phyloP scores from a whole-genome alignment of 805 yeast genomes.

The Candida nonsorbophila region DNA sequence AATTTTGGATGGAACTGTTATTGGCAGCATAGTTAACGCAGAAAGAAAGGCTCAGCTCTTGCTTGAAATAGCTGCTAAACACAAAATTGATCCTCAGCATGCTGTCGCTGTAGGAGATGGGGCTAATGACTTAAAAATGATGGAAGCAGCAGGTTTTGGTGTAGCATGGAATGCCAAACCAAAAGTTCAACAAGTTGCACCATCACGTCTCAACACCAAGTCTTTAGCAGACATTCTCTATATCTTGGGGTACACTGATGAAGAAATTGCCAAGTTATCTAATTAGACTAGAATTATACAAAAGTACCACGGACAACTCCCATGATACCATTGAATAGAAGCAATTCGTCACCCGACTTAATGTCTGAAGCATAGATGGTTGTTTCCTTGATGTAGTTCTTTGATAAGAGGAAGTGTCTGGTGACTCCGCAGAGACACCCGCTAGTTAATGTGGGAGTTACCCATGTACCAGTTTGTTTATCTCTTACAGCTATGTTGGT shows the following conservation, averaged over 20 bases:
- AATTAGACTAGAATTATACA: slow-evolving; percentile 6
- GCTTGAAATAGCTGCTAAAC: slow-evolving; percentile 51
- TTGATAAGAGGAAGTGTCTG: slow-evolving; percentile 56
- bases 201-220: slow-evolving; percentile 71
- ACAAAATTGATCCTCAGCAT: slow-evolving; percentile 42
- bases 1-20: slow-evolving; percentile 66
- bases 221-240: slow-evolving; percentile 72
- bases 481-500: slow-evolving; percentile 69
- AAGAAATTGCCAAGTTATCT: slow-evolving; percentile 37
- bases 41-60: slow-evolving; percentile 72
- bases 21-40: slow-evolving; percentile 85
- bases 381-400: slow-evolving; percentile 50
- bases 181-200: slow-evolving; percentile 78
- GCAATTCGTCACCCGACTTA: slow-evolving; percentile 58
- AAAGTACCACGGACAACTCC: slow-evolving; percentile 74
- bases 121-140: slow-evolving; percentile 91
- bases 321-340: slow-evolving; percentile 76
- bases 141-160: slow-evolving; percentile 88
- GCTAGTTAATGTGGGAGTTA: slow-evolving; percentile 70
- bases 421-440: slow-evolving; percentile 88
- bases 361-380: slow-evolving; percentile 44
- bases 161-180: slow-evolving; percentile 98
- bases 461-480: slow-evolving; percentile 46
- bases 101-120: slow-evolving; percentile 95
- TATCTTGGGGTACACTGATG: slow-evolving; percentile 68